phyloP scores from a whole-genome alignment of 129 eudicot species.

The Pseudognaphalium luteoalbum region DNA sequence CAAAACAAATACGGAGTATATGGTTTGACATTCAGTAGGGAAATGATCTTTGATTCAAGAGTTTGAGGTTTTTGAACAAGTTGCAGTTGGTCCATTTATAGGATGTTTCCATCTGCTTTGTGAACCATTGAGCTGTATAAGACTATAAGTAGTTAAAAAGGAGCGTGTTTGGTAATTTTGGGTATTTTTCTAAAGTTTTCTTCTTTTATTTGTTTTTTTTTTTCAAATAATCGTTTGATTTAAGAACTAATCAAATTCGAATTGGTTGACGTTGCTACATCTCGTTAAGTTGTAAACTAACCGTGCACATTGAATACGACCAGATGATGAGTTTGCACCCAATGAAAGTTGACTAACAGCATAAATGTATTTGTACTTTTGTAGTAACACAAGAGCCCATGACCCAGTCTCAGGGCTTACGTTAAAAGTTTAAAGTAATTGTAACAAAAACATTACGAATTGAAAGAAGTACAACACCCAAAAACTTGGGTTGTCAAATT shows the following conservation, averaged over 20 bases:
- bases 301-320: too few species aligned
- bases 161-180: too few species aligned
- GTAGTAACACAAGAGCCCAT: neutral
- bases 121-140: neutral
- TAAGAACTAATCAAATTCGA: too few species aligned
- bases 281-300: neutral
- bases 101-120: too few species aligned
- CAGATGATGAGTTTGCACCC: neutral
- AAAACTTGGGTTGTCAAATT: constrained; percentile 25
- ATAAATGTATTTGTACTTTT: too few species aligned
- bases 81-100: too few species aligned
- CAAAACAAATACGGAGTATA: too few species aligned
- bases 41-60: neutral
- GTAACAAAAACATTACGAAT: neutral
- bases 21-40: neutral
- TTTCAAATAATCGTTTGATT: too few species aligned
- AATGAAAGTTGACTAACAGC: neutral
- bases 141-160: neutral
- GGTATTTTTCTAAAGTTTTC: neutral
- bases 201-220: too few species aligned
- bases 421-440: neutral
- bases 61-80: neutral
- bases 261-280: neutral
- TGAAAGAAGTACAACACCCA: constrained; percentile 2
- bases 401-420: neutral